phyloP scores from a whole-genome alignment of 2,329 filamentous ascomycete species.

The Cordyceps fumosorosea region DNA sequence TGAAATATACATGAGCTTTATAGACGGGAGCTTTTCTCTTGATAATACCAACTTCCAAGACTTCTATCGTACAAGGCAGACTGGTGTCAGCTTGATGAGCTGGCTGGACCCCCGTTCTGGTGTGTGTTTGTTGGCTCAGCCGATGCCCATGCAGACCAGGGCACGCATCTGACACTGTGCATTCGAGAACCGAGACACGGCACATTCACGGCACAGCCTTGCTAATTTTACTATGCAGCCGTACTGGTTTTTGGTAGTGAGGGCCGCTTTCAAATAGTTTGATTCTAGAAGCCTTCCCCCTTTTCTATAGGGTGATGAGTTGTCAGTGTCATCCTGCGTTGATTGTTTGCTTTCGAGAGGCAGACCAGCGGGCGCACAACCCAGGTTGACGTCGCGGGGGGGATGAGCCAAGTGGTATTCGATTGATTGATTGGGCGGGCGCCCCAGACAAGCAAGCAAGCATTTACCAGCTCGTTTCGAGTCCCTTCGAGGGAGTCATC shows the following conservation, averaged over 20 bases:
- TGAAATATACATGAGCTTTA: background rate
- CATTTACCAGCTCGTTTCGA: background rate
- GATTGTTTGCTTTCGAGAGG: background rate
- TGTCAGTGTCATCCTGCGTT: background rate
- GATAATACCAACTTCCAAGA: background rate
- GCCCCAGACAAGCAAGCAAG: background rate
- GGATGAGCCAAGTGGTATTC: background rate
- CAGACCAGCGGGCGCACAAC: too few species aligned
- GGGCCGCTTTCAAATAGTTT: background rate
- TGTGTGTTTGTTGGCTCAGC: too few species aligned
- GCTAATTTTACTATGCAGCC: too few species aligned
- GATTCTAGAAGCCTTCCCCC: background rate
- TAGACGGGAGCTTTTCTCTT: background rate
- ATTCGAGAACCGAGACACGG: background rate
- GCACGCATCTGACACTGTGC: background rate
- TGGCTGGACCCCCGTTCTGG: too few species aligned
- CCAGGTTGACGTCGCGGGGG: too few species aligned
- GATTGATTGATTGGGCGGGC: background rate
- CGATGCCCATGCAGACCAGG: background rate
- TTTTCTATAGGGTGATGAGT: background rate
- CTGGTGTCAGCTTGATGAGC: too few species aligned
- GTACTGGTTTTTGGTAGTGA: too few species aligned
- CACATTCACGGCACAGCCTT: too few species aligned
- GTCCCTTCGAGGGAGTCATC: too few species aligned
- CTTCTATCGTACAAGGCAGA: too few species aligned